Evolutionary conservation across 2,329 filamentous ascomycete species (phyloP).

Genomic region (Didymella glomerata): DNA sequence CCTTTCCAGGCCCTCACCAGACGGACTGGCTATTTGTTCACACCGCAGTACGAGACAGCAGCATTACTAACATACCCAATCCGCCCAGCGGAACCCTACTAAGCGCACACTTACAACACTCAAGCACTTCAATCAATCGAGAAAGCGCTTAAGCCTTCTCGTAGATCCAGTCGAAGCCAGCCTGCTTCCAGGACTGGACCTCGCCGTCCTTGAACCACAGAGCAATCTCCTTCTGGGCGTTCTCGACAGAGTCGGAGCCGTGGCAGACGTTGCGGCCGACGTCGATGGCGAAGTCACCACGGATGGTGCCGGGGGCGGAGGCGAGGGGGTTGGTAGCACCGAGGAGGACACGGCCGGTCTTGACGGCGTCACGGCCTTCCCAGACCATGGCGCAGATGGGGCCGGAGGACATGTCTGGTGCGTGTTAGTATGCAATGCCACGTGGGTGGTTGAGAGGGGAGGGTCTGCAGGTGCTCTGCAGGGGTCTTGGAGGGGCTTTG

Average conservation of each 20-base stretch:
- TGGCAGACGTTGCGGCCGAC: slow-evolving; percentile 99
- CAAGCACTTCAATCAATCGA: slow-evolving; percentile 1
- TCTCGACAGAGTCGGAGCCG: slow-evolving; percentile 98
- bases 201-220: slow-evolving; percentile 97
- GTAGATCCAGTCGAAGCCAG: slow-evolving; percentile 94
- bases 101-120: slow-evolving; percentile 2
- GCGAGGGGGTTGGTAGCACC: slow-evolving; percentile 98
- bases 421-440: slow-evolving; percentile 12
- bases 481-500: slow-evolving; percentile 5
- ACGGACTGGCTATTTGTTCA: not conserved
- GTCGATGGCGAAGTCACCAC: slow-evolving; percentile 88
- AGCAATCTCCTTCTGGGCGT: slow-evolving; percentile 98
- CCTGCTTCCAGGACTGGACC: slow-evolving; percentile 82
- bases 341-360: slow-evolving; percentile 95
- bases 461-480: slow-evolving; percentile 2
- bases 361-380: slow-evolving; percentile 98
- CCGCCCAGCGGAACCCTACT: slow-evolving; percentile 1
- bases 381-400: slow-evolving; percentile 99
- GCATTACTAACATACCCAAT: slow-evolving; percentile 3
- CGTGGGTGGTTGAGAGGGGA: slow-evolving; percentile 11
- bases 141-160: slow-evolving; percentile 69
- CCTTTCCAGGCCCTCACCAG: not conserved
- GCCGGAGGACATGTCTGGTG: slow-evolving; percentile 90
- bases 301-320: slow-evolving; percentile 96
- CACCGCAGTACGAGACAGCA: slow-evolving; percentile 3